A percentile compares a stretch with the other conserved stretches of the same genome.
Conservation (phyloP, 768 basidiomycete species). For the Rhizopogon sp. region DNA sequence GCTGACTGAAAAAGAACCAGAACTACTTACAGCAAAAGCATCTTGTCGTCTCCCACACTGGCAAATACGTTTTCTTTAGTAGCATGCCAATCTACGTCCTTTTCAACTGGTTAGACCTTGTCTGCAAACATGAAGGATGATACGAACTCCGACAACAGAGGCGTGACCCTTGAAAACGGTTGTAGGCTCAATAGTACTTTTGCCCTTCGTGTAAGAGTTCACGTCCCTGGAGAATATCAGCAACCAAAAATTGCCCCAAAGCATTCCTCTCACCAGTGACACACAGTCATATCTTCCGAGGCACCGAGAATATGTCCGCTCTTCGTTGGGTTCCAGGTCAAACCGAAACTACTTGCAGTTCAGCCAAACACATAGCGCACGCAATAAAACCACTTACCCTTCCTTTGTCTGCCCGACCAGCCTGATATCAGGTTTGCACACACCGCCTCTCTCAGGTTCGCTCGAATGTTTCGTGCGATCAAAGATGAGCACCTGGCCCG, state of each 20-base stretch:
- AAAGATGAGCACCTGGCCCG: constrained; percentile 91
- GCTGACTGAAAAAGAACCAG: not conserved
- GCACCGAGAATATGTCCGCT: constrained; percentile 84
- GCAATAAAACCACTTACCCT: constrained; percentile 54
- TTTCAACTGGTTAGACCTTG: not conserved
- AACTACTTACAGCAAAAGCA: constrained; percentile 79
- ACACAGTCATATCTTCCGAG: constrained; percentile 94
- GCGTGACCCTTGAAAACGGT: constrained; percentile 84
- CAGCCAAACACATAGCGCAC: constrained; percentile 2
- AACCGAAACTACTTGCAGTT: constrained; percentile 66
- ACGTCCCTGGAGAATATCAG: constrained; percentile 64
- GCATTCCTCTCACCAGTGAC: constrained; percentile 62
- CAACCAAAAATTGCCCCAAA: not conserved
- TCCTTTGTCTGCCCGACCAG: constrained; percentile 89
- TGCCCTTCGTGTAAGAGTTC: constrained; percentile 79
- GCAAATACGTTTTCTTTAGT: constrained; percentile 80
- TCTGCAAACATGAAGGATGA: not conserved
- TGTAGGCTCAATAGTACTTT: constrained; percentile 77
- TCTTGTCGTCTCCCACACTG: constrained; percentile 94
- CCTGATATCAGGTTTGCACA: constrained; percentile 86
- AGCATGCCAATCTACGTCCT: constrained; percentile 98
- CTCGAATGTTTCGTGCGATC: constrained; percentile 96
- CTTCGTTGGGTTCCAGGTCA: constrained; percentile 88
- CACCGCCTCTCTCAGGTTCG: constrained; percentile 80
- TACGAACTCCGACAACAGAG: constrained; percentile 83